These are phyloP conservation scores for Pichia cabralensis DNA, from an alignment of 805 yeast species.

Conservation along the genomic window DNA sequence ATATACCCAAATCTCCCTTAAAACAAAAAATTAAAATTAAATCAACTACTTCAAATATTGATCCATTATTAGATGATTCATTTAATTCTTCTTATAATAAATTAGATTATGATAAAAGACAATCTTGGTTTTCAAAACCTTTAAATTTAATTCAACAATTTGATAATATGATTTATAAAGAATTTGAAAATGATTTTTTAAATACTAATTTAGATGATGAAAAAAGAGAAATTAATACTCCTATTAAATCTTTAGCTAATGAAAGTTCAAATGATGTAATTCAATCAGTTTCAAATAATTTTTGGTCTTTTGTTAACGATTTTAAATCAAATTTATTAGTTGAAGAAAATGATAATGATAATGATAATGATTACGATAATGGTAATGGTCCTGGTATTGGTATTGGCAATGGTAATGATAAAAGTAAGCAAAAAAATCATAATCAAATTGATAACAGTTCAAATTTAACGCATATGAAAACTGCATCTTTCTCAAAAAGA, in stretches of 20 bases:
- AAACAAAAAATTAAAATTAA: slow-evolving; percentile 12
- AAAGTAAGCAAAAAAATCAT: no score
- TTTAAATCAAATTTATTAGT: slow-evolving; percentile 28
- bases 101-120: neutral
- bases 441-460: no score
- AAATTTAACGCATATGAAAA: no score
- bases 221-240: slow-evolving; percentile 17
- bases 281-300: slow-evolving; percentile 30
- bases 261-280: slow-evolving; percentile 21
- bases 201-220: slow-evolving; percentile 12
- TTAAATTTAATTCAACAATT: slow-evolving; percentile 54
- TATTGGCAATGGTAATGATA: no score
- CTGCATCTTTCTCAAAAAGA: slow-evolving; percentile 23
- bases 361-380: neutral
- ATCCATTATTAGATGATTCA: slow-evolving; percentile 16
- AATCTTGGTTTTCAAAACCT: slow-evolving; percentile 37
- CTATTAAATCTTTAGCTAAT: slow-evolving; percentile 16
- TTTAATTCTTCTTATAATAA: no score
- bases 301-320: slow-evolving; percentile 44
- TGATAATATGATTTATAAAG: slow-evolving; percentile 56
- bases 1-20: slow-evolving; percentile 15
- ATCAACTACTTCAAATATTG: slow-evolving; percentile 11
- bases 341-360: no score
- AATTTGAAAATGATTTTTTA: slow-evolving; percentile 25
- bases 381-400: no score